A percentile compares a stretch with the other conserved stretches of the same genome.
Evolutionary conservation across 2,329 filamentous ascomycete species (phyloP).

Genomic region (Neofusicoccum umdonicola): DNA sequence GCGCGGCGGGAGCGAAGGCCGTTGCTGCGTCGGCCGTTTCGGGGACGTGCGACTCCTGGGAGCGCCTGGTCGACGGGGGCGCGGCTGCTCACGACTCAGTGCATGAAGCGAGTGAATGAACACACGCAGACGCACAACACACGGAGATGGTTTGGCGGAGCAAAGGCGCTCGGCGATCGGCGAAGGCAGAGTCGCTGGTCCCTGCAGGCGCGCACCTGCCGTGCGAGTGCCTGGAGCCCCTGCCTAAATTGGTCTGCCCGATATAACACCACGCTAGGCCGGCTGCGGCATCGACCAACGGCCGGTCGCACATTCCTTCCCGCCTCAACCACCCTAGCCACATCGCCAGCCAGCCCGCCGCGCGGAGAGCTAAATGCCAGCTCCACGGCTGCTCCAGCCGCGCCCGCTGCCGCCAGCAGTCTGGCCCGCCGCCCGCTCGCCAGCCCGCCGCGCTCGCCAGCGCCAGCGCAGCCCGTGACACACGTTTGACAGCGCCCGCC

Average conservation of each 20-base stretch:
- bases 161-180: slow-evolving; percentile 5
- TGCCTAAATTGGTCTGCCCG: slow-evolving; percentile 8
- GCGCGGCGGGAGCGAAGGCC: slow-evolving; percentile 6
- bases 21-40: slow-evolving; percentile 14
- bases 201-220: slow-evolving; percentile 8
- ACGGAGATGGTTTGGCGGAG: slow-evolving; percentile 6
- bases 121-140: neutral
- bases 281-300: slow-evolving; percentile 5
- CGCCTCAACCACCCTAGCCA: neutral
- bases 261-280: slow-evolving; percentile 11
- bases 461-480: neutral
- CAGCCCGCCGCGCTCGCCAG: neutral
- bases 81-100: slow-evolving; percentile 3
- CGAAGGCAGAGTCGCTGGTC: neutral
- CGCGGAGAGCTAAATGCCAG: neutral
- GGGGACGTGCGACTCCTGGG: slow-evolving; percentile 11
- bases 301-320: slow-evolving; percentile 15
- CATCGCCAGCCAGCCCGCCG: neutral
- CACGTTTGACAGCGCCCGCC: slow-evolving; percentile 1
- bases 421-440: neutral
- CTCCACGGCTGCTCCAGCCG: neutral
- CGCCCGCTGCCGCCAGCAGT: too few relatives aligned
- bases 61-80: slow-evolving; percentile 7
- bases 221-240: slow-evolving; percentile 8
- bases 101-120: slow-evolving; percentile 8